Base-by-base conservation (phyloP, 139 green algal genomes). In the Tetradesmus obliquus region DNA sequence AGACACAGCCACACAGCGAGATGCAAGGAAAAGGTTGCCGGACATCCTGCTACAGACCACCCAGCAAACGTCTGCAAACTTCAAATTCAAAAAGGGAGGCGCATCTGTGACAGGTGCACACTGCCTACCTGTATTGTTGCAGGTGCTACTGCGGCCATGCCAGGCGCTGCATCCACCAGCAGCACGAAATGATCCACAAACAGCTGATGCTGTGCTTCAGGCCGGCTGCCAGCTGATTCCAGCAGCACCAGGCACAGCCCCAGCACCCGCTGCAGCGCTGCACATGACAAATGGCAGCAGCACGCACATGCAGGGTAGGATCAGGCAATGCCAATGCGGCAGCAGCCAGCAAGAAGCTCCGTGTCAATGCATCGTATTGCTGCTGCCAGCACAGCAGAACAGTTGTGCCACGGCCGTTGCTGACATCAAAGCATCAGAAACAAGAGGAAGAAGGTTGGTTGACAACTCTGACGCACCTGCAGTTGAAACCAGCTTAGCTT, bases 101-200 rank as follows among this genome's bases (percentile, higher is more conserved):
- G 32, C 32, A 45, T 45, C 32, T 45, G 32, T 45, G 32, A 45
- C 32, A 13, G n/a, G 10, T 53, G n/a, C 76, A 83, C 13, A 83
- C 76, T 51, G 76, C n/a, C 76, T 24, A 93, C 91, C 91, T 92
- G 88, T 3, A 91, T n/a, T 5, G 91, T 66, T 20, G 66, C 55
- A 54, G 92, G 92, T 24, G 93, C 45, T 3, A 32, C 55, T 8
- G 51, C 82, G 53, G 92, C 74, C 66, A 92, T 74, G 69, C 79
- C 72, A 6, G 94, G 94, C 15, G 92, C 76, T 51, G 92, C 91
- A 10, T 94, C 13, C 57, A 95, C 55, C 74, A 91, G 55, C 82
- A 55, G 81, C 3, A 87, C 91, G 54, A 94, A 91, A 2, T 88
- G 80, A 22, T 85, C 71, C 45, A 92, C 81, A 55, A 91, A 88